Base-by-base conservation (phyloP, 768 basidiomycete species). In the Leccinum variicolor region DNA sequence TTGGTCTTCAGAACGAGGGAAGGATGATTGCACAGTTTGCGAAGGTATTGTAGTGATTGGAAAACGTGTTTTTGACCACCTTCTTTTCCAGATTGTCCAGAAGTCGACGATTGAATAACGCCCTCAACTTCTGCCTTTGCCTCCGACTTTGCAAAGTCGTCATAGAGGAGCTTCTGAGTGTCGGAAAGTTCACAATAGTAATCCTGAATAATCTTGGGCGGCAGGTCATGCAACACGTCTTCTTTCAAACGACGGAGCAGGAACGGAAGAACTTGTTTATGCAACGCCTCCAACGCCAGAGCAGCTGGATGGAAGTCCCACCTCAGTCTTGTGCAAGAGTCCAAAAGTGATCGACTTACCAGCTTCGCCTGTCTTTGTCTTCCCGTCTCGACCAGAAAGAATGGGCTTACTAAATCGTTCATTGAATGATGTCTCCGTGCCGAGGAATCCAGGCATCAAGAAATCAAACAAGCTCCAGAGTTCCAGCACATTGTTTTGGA, bases 261-360 rank as follows among this genome's bases (percentile, higher is more conserved):
- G 83, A 99, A 99, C 2, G 97, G 97, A n/a, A 99, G 75, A 25
- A 98, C 96, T 80, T 99, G 97, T 74, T 99, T 99, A 72, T 98
- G 97, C 49, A 99, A 73, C 2, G 96, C 93, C 69, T 98, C 97
- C 21, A 99, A 80, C 0, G 97, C 97, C 63, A 95, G 75, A 9
- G 94, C 90, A 62, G 96, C 97, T 98, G 65, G 6, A 60, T 26
- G 26, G 49, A 57, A 21, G 17, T 14, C n/a, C 17, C 25, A n/a
- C 7, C 3, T 64, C 6, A 63, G 53, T 47, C 29, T 39, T 21
- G 6, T 54, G 33, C 52, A 46, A 25, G 26, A 26, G 34, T 17
- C 45, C 14, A 57, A 15, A 21, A 19, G 6, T n/a, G 17, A 56
- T 51, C 3, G 21, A 79, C 86, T 68, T 60, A 93, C 95, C 95